Evolutionary conservation across 1,139 yeast genomes (phyloP).

Genomic region (Candida tropicalis): DNA sequence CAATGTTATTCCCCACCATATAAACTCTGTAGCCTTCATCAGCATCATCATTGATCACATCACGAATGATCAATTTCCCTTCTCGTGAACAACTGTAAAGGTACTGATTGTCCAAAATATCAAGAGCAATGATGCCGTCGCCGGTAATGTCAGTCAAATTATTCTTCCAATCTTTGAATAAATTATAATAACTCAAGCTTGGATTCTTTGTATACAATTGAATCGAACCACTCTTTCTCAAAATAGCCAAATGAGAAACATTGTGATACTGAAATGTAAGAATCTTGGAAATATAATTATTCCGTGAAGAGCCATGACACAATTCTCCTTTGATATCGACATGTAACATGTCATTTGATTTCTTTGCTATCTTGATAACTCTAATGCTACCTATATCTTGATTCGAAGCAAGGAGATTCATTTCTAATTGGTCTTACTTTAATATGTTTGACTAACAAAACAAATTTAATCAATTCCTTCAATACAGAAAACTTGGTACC

Average conservation of each 20-base stretch:
- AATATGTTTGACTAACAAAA: neutral
- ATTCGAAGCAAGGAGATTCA: constrained; percentile 11
- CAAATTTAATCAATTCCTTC: too few relatives aligned
- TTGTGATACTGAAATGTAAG: constrained; percentile 24
- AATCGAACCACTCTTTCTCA: constrained; percentile 32
- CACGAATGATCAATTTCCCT: constrained; percentile 49
- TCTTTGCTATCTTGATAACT: constrained; percentile 19
- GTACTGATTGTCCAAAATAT: constrained; percentile 31
- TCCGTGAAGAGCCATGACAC: constrained; percentile 15
- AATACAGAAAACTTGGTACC: too few relatives aligned
- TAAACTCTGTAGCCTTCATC: constrained; percentile 32
- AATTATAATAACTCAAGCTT: constrained; percentile 19
- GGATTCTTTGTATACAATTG: constrained; percentile 30
- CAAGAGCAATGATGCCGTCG: constrained; percentile 27
- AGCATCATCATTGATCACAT: constrained; percentile 43
- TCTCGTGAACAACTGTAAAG: constrained; percentile 47
- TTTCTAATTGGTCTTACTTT: neutral
- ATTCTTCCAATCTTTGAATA: constrained; percentile 44
- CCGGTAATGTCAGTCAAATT: constrained; percentile 16
- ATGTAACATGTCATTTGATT: constrained; percentile 12
- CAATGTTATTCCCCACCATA: constrained; percentile 38
- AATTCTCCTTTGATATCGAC: constrained; percentile 23
- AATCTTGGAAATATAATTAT: constrained; percentile 24
- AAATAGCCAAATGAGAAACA: constrained; percentile 28
- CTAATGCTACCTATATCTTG: constrained; percentile 12